A percentile compares a stretch with the other conserved stretches of the same genome.
Evolutionary conservation across 2,329 filamentous ascomycete species (phyloP).

Genomic region (Fusarium chuoi): DNA sequence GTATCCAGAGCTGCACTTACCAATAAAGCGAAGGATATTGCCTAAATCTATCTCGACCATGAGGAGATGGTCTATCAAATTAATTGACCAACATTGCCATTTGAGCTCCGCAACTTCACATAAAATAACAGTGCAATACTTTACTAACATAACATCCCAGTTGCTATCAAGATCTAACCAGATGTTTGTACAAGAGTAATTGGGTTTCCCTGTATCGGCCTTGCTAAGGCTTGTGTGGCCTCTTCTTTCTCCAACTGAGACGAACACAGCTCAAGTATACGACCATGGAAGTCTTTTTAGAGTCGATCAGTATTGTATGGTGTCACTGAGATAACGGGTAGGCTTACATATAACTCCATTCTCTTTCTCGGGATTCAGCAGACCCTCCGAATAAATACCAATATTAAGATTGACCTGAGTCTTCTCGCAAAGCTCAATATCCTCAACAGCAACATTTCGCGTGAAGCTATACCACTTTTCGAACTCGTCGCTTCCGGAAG

Average conservation of each 20-base stretch:
- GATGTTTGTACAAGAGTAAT: fast-evolving
- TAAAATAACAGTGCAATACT: too few species aligned
- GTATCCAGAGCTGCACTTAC: too few species aligned
- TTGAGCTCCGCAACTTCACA: too few species aligned
- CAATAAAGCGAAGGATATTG: not conserved
- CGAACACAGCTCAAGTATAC: not conserved
- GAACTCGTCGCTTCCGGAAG: not conserved
- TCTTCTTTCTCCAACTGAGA: not conserved
- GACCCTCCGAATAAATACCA: not conserved
- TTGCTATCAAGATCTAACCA: fast-evolving
- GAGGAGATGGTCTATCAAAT: too few species aligned
- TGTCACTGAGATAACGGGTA: too few species aligned
- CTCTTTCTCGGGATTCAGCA: not conserved
- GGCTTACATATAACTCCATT: not conserved
- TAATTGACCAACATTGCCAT: too few species aligned
- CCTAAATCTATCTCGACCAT: too few species aligned
- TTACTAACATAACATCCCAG: too few species aligned
- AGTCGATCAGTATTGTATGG: too few species aligned
- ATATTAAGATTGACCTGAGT: fast-evolving
- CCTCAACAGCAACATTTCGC: not conserved
- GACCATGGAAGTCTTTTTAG: not conserved
- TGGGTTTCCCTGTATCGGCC: fast-evolving
- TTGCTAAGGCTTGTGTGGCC: fast-evolving
- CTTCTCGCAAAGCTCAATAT: not conserved
- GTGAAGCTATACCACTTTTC: not conserved